phyloP scores from a whole-genome alignment of 78 protist species.

The Diacronema lutheri region DNA sequence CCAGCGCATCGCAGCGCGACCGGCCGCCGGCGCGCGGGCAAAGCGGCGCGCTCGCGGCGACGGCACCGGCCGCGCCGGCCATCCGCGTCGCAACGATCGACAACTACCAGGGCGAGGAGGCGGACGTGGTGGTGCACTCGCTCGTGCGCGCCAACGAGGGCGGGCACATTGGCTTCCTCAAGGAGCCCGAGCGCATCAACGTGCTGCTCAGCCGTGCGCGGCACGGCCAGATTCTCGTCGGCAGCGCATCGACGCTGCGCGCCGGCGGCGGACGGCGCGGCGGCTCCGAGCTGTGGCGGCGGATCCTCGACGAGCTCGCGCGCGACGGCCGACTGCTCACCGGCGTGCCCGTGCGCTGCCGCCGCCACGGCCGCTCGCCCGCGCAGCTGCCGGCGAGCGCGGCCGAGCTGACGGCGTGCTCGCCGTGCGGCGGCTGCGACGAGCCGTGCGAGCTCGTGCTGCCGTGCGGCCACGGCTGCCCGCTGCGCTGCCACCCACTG shows the following conservation, averaged over 20 bases:
- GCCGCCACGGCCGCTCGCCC: not conserved
- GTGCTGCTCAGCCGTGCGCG: conserved; percentile 43
- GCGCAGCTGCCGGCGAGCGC: not conserved
- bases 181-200: conserved; percentile 24
- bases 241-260: not conserved
- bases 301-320: not conserved
- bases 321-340: not conserved
- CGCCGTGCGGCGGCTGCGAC: conserved; percentile 24
- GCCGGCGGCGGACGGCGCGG: not conserved
- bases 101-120: conserved; percentile 29
- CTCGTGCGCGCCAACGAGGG: not conserved
- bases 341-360: not conserved
- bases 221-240: conserved; percentile 16
- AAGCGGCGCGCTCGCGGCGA: no score
- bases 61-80: no score
- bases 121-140: not conserved
- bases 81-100: not conserved
- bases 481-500: conserved; percentile 7
- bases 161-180: not conserved
- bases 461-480: conserved; percentile 30
- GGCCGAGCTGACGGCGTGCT: not conserved
- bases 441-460: not conserved
- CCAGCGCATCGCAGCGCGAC: no score
- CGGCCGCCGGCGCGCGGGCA: no score
- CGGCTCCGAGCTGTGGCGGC: conserved; percentile 1